A percentile compares a stretch with the other conserved stretches of the same genome.
Conservation (phyloP, 225 moss, liverwort and hornwort species). For the Climacium dendroides region DNA sequence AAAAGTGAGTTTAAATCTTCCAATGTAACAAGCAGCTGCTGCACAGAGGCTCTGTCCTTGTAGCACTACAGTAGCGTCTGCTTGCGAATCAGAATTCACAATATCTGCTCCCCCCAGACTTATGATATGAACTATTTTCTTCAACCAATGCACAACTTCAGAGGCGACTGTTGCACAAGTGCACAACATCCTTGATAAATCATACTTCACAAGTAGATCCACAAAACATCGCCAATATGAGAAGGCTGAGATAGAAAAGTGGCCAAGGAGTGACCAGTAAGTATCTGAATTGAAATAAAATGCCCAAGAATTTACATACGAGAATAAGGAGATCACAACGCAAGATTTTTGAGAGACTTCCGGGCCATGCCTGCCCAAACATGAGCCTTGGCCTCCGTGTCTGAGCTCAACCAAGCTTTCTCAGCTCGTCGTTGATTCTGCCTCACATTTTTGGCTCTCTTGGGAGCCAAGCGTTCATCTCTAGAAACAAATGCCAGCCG, state of each 20-base stretch:
- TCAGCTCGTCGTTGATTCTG: slow-evolving; percentile 88
- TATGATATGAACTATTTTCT: not conserved
- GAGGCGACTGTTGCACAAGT: not conserved
- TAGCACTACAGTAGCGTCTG: not conserved
- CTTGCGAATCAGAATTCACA: not conserved
- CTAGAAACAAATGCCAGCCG: slow-evolving; percentile 74
- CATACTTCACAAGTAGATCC: not conserved
- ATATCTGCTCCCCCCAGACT: not conserved
- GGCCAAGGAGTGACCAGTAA: not conserved
- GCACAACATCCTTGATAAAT: not conserved
- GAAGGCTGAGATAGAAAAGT: not conserved
- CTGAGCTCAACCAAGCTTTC: slow-evolving; percentile 85
- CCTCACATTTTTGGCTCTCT: slow-evolving; percentile 85
- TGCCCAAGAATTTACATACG: not conserved
- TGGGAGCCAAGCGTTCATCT: slow-evolving; percentile 92
- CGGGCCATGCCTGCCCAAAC: slow-evolving; percentile 72
- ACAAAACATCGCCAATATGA: not conserved
- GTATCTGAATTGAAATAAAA: not conserved
- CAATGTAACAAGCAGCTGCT: not conserved
- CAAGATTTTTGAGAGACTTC: slow-evolving; percentile 32
- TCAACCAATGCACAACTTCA: not conserved
- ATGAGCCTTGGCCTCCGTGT: slow-evolving; percentile 69
- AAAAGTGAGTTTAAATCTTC: not conserved
- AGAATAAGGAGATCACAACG: slow-evolving; percentile 6
- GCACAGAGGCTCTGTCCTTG: not conserved